Percentiles rank a stretch among this genome's conserved stretches.
phyloP scores from a whole-genome alignment of 345 rosid species.

The Erodium maritimum region DNA sequence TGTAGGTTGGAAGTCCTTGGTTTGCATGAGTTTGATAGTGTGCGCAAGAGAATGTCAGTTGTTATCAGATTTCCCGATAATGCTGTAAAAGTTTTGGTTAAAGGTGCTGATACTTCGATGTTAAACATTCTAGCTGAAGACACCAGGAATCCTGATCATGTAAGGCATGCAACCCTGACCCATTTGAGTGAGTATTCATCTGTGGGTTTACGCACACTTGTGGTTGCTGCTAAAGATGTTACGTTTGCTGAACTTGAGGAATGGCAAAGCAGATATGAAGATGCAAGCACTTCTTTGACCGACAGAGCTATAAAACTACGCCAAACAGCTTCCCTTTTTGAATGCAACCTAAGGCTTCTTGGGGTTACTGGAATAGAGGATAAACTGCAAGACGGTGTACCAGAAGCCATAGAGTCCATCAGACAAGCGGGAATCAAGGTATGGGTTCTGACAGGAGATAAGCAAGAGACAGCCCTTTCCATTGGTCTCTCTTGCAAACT shows the following conservation, averaged over 20 bases:
- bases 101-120: conserved; percentile 72
- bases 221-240: conserved; percentile 62
- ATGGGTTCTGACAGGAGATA: conserved; percentile 82
- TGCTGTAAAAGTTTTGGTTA: conserved; percentile 56
- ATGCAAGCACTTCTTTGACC: conserved; percentile 62
- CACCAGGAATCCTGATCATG: conserved; percentile 19
- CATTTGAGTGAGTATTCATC: conserved; percentile 56
- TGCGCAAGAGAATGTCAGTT: conserved; percentile 76
- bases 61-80: conserved; percentile 59
- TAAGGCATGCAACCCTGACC: conserved; percentile 28
- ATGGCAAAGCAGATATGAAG: conserved; percentile 55
- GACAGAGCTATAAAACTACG: conserved; percentile 55
- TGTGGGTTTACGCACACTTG: conserved; percentile 59
- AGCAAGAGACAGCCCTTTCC: conserved; percentile 79
- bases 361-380: conserved; percentile 79
- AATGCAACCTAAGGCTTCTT: conserved; percentile 45
- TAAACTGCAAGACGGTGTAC: conserved; percentile 65
- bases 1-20: conserved; percentile 67
- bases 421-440: conserved; percentile 71
- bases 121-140: conserved; percentile 32
- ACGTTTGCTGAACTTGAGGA: conserved; percentile 48
- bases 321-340: conserved; percentile 53
- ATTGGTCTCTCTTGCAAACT: conserved; percentile 70
- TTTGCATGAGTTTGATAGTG: conserved; percentile 69
- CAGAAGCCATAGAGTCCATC: conserved; percentile 70